phyloP scores from a whole-genome alignment of 768 basidiomycete genomes.

The Rhodotorula kratochvilovae region DNA sequence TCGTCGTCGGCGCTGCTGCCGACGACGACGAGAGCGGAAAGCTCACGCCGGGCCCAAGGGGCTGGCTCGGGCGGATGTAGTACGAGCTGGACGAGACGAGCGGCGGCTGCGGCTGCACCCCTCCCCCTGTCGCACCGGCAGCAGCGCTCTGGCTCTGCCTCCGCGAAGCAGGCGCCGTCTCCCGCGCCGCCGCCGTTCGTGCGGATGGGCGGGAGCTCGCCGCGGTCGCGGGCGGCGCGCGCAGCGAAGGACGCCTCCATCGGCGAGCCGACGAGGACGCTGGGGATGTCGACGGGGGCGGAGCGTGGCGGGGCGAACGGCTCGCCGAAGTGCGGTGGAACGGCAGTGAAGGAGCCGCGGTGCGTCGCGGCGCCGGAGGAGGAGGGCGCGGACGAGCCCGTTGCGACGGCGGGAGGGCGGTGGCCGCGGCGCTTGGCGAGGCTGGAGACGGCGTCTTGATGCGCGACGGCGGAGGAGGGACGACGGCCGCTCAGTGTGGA shows the following conservation, averaged over 20 bases:
- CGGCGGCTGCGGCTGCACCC: slow-evolving; percentile 8
- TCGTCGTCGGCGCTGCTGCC: not conserved
- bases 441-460: not conserved
- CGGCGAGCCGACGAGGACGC: slow-evolving; percentile 22
- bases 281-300: slow-evolving; percentile 10
- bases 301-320: not conserved
- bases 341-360: not conserved
- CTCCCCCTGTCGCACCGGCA: not conserved
- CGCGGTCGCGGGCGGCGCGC: not conserved
- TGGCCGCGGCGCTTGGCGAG: slow-evolving; percentile 21
- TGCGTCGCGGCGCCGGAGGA: not conserved
- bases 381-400: not conserved
- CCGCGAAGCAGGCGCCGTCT: not conserved
- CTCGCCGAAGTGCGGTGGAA: too few relatives aligned
- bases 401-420: slow-evolving; percentile 18
- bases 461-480: too few relatives aligned
- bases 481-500: not conserved
- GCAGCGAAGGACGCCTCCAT: slow-evolving; percentile 22
- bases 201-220: not conserved
- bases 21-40: not conserved
- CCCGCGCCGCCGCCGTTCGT: too few relatives aligned
- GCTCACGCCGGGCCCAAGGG: not conserved
- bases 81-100: slow-evolving; percentile 8
- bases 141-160: not conserved
- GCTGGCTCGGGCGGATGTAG: slow-evolving; percentile 17